Evolutionary conservation across 768 basidiomycete genomes (phyloP), one percentile per base, ranked within the genome.

Genomic region (Leccinum longicurvipes): DNA sequence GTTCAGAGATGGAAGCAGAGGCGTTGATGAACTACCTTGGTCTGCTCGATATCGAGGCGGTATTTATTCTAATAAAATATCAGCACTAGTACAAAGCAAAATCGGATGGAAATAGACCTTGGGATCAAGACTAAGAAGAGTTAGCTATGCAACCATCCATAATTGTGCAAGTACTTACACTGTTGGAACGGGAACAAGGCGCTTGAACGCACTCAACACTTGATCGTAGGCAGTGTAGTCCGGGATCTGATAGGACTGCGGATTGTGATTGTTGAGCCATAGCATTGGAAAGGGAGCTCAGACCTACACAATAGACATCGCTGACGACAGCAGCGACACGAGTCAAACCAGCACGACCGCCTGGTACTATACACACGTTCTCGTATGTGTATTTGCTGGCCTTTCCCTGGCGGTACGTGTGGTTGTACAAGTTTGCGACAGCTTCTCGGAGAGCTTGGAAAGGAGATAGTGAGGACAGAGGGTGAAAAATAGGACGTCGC

Each of bases 321-420:
- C 91, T 86, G 55, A 98, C 82, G 49, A 98, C 94, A 15, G 95
- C 91, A 14, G 94, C 93, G 23, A 98, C 81, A 57, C 95, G 86
- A 27, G 91, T 90, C 59, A 98, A 79, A 11, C 94, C 94, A 3
- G 94, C 79, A 53, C 93, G 86, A 15, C 95, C 95, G 44, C 95
- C 95, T 12, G 95, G 95, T 1, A 97, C 94, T 63, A 98, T 96
- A 65, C 91, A 93, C 12, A 92, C 87, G 65, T 98, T 98, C 73
- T 95, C 93, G 61, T 78, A 89, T 1, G 92, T 94, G 69, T 97
- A 98, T 62, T 95, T 80, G 61, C 89, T 92, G 8, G 71, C 56
- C 73, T 89, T 95, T 47, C 83, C 90, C 62, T 88, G 72, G 31
- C 95, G 83, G 69, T 96, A 96, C 2, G 87, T 89, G 49, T 81